Conservation (phyloP, 2,329 filamentous ascomycete genomes). For the Gremmenia infestans region DNA sequence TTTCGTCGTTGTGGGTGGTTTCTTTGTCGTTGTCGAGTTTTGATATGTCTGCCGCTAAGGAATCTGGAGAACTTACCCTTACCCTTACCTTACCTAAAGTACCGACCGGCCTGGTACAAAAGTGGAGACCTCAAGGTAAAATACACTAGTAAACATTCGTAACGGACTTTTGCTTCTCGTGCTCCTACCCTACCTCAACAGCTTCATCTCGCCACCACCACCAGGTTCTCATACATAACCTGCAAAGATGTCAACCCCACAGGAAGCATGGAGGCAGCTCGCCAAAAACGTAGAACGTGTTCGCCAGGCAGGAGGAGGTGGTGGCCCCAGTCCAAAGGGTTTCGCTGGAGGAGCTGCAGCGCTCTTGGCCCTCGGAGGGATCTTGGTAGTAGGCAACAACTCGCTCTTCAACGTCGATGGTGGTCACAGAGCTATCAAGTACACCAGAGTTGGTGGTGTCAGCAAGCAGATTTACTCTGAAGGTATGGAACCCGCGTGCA, state of each 20-base stretch:
- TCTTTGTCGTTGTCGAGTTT: not conserved
- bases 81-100: too few species aligned
- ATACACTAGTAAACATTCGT: slow-evolving; percentile 20
- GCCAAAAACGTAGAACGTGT: slow-evolving; percentile 54
- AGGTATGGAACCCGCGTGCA: slow-evolving; percentile 50
- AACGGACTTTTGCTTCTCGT: slow-evolving; percentile 2
- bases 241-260: slow-evolving; percentile 45
- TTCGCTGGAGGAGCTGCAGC: slow-evolving; percentile 49
- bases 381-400: slow-evolving; percentile 48
- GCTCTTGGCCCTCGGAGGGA: slow-evolving; percentile 49
- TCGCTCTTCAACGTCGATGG: slow-evolving; percentile 83
- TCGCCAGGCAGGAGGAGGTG: slow-evolving; percentile 44
- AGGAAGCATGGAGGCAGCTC: slow-evolving; percentile 61
- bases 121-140: slow-evolving; percentile 2
- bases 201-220: not conserved
- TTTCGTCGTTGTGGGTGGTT: not conserved
- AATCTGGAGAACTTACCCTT: not conserved
- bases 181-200: not conserved
- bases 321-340: slow-evolving; percentile 40
- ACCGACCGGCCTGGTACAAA: not conserved
- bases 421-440: slow-evolving; percentile 98
- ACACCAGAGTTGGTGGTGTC: slow-evolving; percentile 86
- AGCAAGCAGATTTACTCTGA: slow-evolving; percentile 94
- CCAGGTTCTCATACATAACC: slow-evolving; percentile 5
- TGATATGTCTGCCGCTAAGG: not conserved